Conservation (phyloP, 2,329 filamentous ascomycete species). For the Dissoconium aciculare region DNA sequence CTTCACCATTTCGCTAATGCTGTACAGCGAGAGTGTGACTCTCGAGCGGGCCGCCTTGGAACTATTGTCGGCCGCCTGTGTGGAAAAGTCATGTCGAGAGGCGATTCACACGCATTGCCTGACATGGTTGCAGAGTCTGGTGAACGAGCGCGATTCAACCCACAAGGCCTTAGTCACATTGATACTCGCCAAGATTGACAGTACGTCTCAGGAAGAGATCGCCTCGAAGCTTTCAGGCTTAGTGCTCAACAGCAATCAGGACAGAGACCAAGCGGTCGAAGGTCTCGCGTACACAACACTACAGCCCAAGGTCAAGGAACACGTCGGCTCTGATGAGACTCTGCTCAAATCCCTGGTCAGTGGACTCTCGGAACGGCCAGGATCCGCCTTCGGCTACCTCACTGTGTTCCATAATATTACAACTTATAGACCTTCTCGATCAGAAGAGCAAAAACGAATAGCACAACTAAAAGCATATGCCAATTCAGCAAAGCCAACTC, state of each 20-base stretch:
- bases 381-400: conserved; percentile 60
- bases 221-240: conserved; percentile 18
- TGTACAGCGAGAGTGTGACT: conserved; percentile 61
- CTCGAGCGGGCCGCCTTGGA: conserved; percentile 79
- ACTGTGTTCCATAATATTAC: conserved; percentile 80
- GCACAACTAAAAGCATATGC: conserved; percentile 87
- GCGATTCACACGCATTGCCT: conserved; percentile 72
- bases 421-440: conserved; percentile 57
- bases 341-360: conserved; percentile 58
- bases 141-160: conserved; percentile 31
- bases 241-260: conserved; percentile 22
- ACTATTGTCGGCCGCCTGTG: conserved; percentile 80
- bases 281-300: conserved; percentile 85
- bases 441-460: conserved; percentile 87
- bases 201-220: conserved; percentile 15
- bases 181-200: conserved; percentile 40
- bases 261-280: conserved; percentile 57
- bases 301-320: conserved; percentile 71
- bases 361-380: conserved; percentile 37
- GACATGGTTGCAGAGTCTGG: conserved; percentile 74
- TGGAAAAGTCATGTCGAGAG: conserved; percentile 67
- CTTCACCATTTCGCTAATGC: conserved; percentile 7
- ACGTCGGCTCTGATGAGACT: conserved; percentile 50
- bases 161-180: conserved; percentile 31
- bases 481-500: conserved; percentile 54